Conservation (phyloP, 768 basidiomycete genomes). For the Clathrus columnatus region DNA sequence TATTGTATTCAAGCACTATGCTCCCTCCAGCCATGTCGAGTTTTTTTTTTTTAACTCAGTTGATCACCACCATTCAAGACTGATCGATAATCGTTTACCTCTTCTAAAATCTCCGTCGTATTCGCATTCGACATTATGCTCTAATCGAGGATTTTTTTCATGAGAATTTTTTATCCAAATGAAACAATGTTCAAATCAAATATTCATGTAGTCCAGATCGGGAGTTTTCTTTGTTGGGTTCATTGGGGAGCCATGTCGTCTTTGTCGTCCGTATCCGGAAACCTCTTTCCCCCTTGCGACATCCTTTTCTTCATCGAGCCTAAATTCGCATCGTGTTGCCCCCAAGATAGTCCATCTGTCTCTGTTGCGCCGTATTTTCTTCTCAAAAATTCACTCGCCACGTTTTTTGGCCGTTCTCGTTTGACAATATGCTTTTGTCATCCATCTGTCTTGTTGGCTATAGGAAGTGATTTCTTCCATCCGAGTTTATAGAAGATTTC, state of each 20-base stretch:
- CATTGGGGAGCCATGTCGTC: background rate
- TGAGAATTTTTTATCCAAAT: background rate
- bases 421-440: no score
- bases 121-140: background rate
- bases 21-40: background rate
- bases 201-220: background rate
- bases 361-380: no score
- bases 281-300: no score
- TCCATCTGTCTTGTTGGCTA: no score
- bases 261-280: background rate
- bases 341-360: no score
- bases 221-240: background rate
- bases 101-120: no score
- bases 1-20: background rate
- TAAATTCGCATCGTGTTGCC: background rate
- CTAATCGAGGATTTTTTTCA: background rate
- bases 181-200: background rate
- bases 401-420: no score
- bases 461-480: no score
- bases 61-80: background rate
- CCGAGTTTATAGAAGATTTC: no score
- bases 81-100: no score
- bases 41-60: background rate
- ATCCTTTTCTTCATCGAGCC: background rate
- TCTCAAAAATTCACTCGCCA: no score